Conservation (phyloP, 2,329 filamentous ascomycete species). For the Botrytis aclada region DNA sequence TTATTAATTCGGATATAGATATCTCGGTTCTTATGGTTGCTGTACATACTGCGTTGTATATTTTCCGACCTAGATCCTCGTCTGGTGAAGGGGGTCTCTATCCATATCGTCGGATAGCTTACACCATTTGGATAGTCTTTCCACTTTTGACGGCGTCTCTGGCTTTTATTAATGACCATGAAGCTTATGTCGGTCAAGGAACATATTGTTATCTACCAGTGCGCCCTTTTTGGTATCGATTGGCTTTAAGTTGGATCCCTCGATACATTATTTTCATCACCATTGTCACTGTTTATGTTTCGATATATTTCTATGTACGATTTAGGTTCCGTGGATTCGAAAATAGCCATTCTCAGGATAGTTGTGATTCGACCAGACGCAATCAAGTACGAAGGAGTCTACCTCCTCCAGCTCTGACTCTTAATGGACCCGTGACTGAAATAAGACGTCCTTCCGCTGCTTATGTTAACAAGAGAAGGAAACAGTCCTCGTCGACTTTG, state of each 20-base stretch:
- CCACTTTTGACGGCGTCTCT: slow-evolving; percentile 60
- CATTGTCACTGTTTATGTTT: slow-evolving; percentile 63
- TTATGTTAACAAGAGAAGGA: slow-evolving; percentile 20
- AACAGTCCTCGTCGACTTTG: slow-evolving; percentile 25
- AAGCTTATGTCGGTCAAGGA: slow-evolving; percentile 59
- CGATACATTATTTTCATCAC: slow-evolving; percentile 65
- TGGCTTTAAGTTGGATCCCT: slow-evolving; percentile 69
- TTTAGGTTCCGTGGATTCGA: slow-evolving; percentile 37
- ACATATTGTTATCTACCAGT: slow-evolving; percentile 69
- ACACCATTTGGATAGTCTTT: slow-evolving; percentile 53
- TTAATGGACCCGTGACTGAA: slow-evolving; percentile 34
- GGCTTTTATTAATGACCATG: slow-evolving; percentile 56
- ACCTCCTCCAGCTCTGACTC: slow-evolving; percentile 30
- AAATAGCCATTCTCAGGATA: slow-evolving; percentile 19
- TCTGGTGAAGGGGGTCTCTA: slow-evolving; percentile 63
- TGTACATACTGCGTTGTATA: slow-evolving; percentile 68
- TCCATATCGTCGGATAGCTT: slow-evolving; percentile 60
- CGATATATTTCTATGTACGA: slow-evolving; percentile 67
- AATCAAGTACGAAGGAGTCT: slow-evolving; percentile 21
- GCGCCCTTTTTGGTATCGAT: slow-evolving; percentile 64
- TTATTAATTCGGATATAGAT: slow-evolving; percentile 43
- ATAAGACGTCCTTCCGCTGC: slow-evolving; percentile 22
- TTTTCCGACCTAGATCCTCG: slow-evolving; percentile 54
- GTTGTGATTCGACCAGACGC: slow-evolving; percentile 16
- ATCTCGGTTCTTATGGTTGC: slow-evolving; percentile 70